Percentiles rank a stretch among this genome's conserved stretches.
Conservation (phyloP, 208 protist genomes). For the Perkinsela sp. region DNA sequence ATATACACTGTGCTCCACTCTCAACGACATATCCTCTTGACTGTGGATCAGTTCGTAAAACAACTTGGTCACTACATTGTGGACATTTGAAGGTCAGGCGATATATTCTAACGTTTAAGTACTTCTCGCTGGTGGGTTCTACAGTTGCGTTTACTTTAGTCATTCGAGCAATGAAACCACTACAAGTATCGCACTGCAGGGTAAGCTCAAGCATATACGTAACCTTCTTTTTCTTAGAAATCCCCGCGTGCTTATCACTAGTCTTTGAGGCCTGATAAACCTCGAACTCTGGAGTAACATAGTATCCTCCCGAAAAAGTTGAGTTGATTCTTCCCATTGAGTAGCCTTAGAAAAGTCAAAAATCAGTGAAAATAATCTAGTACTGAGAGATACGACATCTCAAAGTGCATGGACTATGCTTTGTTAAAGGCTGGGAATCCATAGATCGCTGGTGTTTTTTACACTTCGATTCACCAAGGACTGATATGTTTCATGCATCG, state of each 20-base stretch:
- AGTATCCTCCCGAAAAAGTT: neutral
- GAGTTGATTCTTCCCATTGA: constrained; percentile 1
- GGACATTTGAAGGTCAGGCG: neutral
- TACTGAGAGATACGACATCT: too few relatives aligned
- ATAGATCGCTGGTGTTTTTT: neutral
- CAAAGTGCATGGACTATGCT: too few relatives aligned
- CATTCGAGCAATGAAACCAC: neutral
- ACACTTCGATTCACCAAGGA: neutral
- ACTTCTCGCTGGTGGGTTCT: neutral
- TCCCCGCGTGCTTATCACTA: neutral
- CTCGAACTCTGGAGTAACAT: neutral
- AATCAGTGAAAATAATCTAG: too few relatives aligned
- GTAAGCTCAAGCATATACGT: neutral
- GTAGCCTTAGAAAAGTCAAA: neutral
- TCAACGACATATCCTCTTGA: neutral
- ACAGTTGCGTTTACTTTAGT: neutral
- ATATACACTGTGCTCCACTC: neutral
- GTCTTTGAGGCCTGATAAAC: neutral
- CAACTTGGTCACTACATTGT: neutral
- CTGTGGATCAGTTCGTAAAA: neutral
- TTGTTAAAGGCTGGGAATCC: neutral
- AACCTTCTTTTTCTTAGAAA: neutral
- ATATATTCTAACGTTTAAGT: neutral
- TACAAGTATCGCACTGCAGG: neutral
- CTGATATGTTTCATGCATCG: neutral